Evolutionary conservation across 2,329 filamentous ascomycete species (phyloP).

Genomic region (Alternaria panax): DNA sequence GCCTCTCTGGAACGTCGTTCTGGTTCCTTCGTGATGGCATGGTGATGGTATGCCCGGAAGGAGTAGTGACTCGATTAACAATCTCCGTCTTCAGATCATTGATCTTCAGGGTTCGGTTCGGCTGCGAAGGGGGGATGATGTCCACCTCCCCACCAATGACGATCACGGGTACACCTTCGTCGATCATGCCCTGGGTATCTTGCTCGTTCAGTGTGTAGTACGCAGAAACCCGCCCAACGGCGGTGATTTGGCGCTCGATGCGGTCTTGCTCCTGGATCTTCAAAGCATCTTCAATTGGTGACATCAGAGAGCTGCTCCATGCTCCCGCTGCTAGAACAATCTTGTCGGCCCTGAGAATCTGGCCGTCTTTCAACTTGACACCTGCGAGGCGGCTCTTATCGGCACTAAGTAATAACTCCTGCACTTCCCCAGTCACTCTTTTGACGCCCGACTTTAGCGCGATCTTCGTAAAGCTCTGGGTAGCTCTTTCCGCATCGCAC

Average conservation of each 20-base stretch:
- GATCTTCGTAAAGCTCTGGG: constrained; percentile 54
- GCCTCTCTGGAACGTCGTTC: constrained; percentile 49
- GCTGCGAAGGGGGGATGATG: constrained; percentile 59
- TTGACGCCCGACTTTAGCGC: constrained; percentile 56
- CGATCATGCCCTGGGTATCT: constrained; percentile 53
- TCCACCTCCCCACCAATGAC: constrained; percentile 58
- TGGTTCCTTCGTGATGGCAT: constrained; percentile 58
- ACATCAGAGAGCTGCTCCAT: constrained; percentile 63
- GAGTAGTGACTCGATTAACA: constrained; percentile 59
- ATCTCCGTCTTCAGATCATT: constrained; percentile 65
- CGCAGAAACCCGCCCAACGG: constrained; percentile 66
- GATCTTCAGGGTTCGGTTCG: constrained; percentile 63
- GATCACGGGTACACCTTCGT: constrained; percentile 63
- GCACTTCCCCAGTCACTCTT: constrained; percentile 55
- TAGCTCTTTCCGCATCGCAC: constrained; percentile 60
- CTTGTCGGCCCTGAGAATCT: constrained; percentile 59
- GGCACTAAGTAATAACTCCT: constrained; percentile 53
- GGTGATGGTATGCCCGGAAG: constrained; percentile 62
- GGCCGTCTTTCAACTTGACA: constrained; percentile 58
- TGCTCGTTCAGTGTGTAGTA: constrained; percentile 62
- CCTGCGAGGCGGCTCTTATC: constrained; percentile 50
- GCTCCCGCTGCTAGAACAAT: constrained; percentile 65
- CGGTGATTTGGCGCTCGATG: constrained; percentile 61
- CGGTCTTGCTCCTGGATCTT: constrained; percentile 55
- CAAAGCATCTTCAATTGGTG: constrained; percentile 56